Percentiles rank a stretch among this genome's conserved stretches.
Evolutionary conservation across 257 asterid genomes (phyloP).

Genomic region (Vinca minor): DNA sequence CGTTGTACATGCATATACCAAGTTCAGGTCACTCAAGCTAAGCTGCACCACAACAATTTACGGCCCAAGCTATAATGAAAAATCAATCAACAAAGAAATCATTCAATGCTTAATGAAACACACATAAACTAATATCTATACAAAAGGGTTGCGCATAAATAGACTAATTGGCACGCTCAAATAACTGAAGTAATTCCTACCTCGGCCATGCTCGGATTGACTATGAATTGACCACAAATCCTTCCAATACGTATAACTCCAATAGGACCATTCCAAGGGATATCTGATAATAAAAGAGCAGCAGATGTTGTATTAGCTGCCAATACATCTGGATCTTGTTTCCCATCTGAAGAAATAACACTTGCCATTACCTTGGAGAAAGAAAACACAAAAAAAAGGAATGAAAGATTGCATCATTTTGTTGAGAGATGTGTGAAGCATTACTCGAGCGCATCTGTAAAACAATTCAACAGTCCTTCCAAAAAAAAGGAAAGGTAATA

Average conservation of each 20-base stretch:
- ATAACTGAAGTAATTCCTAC: conserved; percentile 26
- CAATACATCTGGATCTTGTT: conserved; percentile 94
- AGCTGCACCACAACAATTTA: conserved; percentile 51
- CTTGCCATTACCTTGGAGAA: conserved; percentile 64
- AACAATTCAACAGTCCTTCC: not conserved
- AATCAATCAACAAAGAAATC: not conserved
- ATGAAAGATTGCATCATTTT: not conserved
- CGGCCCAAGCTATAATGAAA: not conserved
- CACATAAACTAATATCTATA: not conserved
- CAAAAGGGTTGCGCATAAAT: not conserved
- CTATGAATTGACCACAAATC: conserved; percentile 63
- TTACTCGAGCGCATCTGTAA: conserved; percentile 1
- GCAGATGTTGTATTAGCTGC: conserved; percentile 97
- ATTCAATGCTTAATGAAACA: not conserved
- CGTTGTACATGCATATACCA: conserved; percentile 94
- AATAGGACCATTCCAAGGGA: conserved; percentile 98
- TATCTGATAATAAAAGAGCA: conserved; percentile 91
- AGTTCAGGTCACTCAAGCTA: conserved; percentile 75
- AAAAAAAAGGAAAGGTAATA: not conserved
- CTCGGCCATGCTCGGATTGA: conserved; percentile 96
- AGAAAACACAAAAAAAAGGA: not conserved
- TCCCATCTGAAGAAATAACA: conserved; percentile 88
- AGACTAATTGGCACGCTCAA: not conserved
- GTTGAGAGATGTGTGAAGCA: not conserved
- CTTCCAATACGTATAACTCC: conserved; percentile 93